Conservation (phyloP, 371 early-diverging fungal genomes). For the Saksenaea oblongispora region DNA sequence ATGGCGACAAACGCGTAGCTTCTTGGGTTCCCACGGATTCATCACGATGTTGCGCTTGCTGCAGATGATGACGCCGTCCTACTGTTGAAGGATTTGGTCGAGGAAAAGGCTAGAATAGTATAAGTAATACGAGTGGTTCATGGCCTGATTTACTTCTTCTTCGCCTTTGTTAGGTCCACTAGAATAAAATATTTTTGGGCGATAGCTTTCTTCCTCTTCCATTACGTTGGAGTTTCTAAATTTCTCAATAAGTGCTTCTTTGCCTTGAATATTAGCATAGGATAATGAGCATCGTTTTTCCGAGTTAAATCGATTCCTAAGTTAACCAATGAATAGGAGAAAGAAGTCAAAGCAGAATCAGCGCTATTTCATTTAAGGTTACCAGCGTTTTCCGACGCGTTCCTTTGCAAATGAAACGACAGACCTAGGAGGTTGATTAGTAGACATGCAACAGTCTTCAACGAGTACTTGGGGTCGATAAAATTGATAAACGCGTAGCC, state of each 20-base stretch:
- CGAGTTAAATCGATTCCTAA: constrained; percentile 79
- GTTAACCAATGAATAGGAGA: neutral
- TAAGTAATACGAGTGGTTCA: neutral
- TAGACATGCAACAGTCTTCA: too few relatives aligned
- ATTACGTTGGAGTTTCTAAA: constrained; percentile 86
- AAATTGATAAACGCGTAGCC: constrained; percentile 95
- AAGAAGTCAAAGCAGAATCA: neutral
- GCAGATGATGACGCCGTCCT: neutral
- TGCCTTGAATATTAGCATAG: constrained; percentile 92
- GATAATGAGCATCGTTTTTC: constrained; percentile 85
- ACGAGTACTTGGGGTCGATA: constrained; percentile 56
- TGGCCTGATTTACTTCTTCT: constrained; percentile 45
- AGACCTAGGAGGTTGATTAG: constrained; percentile 44
- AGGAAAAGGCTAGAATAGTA: constrained; percentile 8
- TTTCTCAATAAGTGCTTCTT: constrained; percentile 75
- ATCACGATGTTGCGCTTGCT: neutral
- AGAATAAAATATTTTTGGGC: constrained; percentile 77
- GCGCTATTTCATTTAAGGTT: neutral
- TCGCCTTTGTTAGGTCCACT: constrained; percentile 60
- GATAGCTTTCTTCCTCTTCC: constrained; percentile 71
- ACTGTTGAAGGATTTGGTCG: neutral
- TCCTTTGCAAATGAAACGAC: constrained; percentile 73
- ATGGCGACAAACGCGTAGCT: neutral
- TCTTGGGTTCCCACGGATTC: neutral
- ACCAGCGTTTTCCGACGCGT: constrained; percentile 84